A percentile compares a stretch with the other conserved stretches of the same genome.
phyloP scores from a whole-genome alignment of 768 basidiomycete species.

The Kwoniella sp. region DNA sequence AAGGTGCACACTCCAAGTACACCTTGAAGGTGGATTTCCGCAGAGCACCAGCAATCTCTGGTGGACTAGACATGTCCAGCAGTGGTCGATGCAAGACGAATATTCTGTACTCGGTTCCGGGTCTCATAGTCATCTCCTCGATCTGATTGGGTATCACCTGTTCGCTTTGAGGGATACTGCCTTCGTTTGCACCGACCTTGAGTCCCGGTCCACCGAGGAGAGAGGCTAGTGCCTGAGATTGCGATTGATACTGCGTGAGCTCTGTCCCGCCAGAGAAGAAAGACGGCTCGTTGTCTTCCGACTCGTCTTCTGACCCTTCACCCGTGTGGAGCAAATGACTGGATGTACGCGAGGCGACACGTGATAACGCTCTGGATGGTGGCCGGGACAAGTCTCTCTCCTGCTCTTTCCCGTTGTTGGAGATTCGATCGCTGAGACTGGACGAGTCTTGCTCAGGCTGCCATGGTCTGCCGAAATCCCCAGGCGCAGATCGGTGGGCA shows the following conservation, averaged over 20 bases:
- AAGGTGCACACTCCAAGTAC: conserved; percentile 24
- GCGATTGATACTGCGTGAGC: not conserved
- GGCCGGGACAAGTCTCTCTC: conserved; percentile 31
- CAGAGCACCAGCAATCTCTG: conserved; percentile 39
- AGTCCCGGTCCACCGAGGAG: not conserved
- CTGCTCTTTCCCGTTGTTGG: conserved; percentile 8
- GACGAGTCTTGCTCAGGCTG: not conserved
- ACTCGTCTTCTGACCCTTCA: conserved; percentile 26
- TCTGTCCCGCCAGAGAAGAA: conserved; percentile 35
- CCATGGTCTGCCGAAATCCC: conserved; percentile 16
- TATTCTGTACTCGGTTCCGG: conserved; percentile 52
- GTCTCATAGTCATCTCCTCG: conserved; percentile 51
- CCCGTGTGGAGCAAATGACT: conserved; percentile 29
- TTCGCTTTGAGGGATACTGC: conserved; percentile 13
- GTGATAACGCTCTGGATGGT: conserved; percentile 42
- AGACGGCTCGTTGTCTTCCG: conserved; percentile 41
- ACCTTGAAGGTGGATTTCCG: conserved; percentile 44
- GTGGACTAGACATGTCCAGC: conserved; percentile 27
- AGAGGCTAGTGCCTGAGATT: not conserved
- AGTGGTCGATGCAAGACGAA: conserved; percentile 43
- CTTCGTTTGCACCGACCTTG: not conserved
- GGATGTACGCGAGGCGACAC: conserved; percentile 39
- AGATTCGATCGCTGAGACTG: conserved; percentile 16
- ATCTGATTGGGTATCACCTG: conserved; percentile 46
- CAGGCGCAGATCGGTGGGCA: conserved; percentile 8